These are phyloP conservation scores for Stephania japonica DNA, from an alignment of 164 flowering plant species.

Conservation along the genomic window DNA sequence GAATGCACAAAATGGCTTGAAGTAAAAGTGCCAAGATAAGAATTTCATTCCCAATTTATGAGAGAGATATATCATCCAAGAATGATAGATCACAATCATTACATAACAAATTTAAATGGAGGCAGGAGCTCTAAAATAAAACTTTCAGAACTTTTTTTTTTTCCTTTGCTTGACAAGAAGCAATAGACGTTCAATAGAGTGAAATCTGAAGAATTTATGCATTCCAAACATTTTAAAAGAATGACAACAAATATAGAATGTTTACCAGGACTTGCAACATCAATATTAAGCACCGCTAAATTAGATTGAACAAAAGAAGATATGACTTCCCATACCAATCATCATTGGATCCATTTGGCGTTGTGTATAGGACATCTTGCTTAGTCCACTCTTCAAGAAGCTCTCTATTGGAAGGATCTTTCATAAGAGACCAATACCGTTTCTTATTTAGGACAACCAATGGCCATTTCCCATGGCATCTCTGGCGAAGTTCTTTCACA, in stretches of 20 bases:
- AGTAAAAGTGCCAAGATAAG: neutral
- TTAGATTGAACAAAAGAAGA: neutral
- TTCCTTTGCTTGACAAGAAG: no score
- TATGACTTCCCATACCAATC: constrained; percentile 60
- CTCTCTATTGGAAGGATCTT: constrained; percentile 39
- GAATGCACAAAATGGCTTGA: neutral
- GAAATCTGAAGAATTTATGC: no score
- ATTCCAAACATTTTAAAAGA: no score
- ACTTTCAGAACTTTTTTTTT: no score
- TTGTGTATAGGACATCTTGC: constrained; percentile 51
- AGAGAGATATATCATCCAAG: neutral
- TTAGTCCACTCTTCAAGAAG: constrained; percentile 64
- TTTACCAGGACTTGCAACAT: neutral
- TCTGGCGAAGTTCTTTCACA: constrained; percentile 52
- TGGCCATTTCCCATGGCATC: constrained; percentile 59
- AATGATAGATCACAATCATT: neutral
- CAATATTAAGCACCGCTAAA: neutral
- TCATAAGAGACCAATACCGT: constrained; percentile 47
- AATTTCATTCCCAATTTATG: neutral
- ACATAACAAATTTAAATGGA: neutral
- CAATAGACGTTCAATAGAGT: no score
- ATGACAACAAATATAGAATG: neutral
- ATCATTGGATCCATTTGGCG: constrained; percentile 93
- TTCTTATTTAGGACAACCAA: constrained; percentile 71
- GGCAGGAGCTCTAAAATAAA: neutral